Conservation (phyloP, 2,329 filamentous ascomycete species). For the Ophiocordyceps camponoti-saundersi region DNA sequence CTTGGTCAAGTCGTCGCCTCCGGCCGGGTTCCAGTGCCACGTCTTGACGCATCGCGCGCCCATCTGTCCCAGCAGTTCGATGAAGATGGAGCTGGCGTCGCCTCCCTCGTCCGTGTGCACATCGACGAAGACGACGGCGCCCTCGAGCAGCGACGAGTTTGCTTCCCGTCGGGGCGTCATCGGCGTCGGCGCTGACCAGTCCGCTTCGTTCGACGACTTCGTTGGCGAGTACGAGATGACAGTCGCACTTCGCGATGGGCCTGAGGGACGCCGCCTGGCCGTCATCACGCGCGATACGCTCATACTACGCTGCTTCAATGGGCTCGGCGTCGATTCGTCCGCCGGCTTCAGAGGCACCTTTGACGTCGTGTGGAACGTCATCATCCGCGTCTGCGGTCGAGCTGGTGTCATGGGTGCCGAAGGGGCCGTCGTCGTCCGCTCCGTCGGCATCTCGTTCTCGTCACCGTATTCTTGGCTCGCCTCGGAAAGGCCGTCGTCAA, state of each 20-base stretch:
- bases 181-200: conserved; percentile 4
- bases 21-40: conserved; percentile 54
- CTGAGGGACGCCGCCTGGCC: conserved; percentile 23
- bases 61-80: conserved; percentile 64
- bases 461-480: conserved; percentile 50
- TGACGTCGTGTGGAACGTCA: conserved; percentile 50
- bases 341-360: conserved; percentile 61
- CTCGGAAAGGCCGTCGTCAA: conserved; percentile 37
- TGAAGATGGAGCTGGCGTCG: conserved; percentile 66
- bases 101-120: conserved; percentile 69
- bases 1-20: conserved; percentile 26
- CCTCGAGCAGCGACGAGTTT: conserved; percentile 39
- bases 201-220: conserved; percentile 19
- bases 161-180: conserved; percentile 35
- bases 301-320: conserved; percentile 30
- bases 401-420: conserved; percentile 36
- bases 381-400: conserved; percentile 24
- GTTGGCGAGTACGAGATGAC: conserved; percentile 37
- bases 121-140: conserved; percentile 67
- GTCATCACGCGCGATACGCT: conserved; percentile 27
- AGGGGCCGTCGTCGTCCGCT: conserved; percentile 28
- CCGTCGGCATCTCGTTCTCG: conserved; percentile 43
- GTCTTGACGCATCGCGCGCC: conserved; percentile 62
- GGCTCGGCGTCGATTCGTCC: conserved; percentile 35
- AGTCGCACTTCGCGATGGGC: conserved; percentile 28